Conservation (phyloP, 208 protist genomes). For the Acanthamoeba triangularis region DNA sequence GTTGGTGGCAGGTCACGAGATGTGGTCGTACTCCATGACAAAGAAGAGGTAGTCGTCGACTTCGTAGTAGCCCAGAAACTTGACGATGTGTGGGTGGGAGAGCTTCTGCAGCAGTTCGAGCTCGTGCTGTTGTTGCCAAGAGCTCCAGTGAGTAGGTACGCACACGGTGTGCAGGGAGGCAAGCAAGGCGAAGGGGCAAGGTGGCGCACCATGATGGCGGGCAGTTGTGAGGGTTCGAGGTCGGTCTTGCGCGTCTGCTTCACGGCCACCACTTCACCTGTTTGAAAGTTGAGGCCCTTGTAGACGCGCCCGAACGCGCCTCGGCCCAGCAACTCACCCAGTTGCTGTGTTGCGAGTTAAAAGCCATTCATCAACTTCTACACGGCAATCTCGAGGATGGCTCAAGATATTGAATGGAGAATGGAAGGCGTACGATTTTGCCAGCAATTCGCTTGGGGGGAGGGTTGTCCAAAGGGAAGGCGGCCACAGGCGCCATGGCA, state of each 20-base stretch:
- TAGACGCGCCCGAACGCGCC: constrained; percentile 90
- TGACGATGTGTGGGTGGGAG: constrained; percentile 92
- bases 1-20: constrained; percentile 20
- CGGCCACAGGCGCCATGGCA: background rate
- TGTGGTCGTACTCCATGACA: constrained; percentile 80
- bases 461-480: background rate
- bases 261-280: constrained; percentile 90
- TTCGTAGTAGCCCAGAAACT: constrained; percentile 90
- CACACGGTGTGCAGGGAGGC: constrained; percentile 81
- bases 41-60: constrained; percentile 70
- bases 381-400: background rate
- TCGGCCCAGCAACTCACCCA: constrained; percentile 82
- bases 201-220: constrained; percentile 78
- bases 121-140: constrained; percentile 5
- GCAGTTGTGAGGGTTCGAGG: constrained; percentile 81
- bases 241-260: constrained; percentile 87
- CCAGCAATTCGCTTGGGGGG: constrained; percentile 14
- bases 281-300: constrained; percentile 87
- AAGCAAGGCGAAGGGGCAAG: background rate
- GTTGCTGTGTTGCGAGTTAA: constrained; percentile 21
- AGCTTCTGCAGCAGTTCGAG: constrained; percentile 91
- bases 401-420: background rate
- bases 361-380: background rate
- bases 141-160: background rate
- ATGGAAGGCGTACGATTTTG: constrained; percentile 30